Base-by-base conservation (phyloP, 176 grass and related monocot species). In the Urochloa ruziziensis region DNA sequence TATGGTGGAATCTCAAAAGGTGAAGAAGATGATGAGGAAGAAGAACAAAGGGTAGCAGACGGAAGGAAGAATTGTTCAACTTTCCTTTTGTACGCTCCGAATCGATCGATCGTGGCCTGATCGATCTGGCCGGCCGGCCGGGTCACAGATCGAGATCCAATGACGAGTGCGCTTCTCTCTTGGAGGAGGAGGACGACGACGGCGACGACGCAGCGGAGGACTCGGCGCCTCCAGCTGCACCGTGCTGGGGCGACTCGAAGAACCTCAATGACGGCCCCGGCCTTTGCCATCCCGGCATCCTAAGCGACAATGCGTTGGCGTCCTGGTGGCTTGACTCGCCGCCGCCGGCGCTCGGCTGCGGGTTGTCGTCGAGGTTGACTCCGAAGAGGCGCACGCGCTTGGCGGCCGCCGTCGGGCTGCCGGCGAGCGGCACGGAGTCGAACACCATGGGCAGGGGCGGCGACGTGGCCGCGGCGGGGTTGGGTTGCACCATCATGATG, bases 331-430 rank as follows among this genome's bases (percentile, higher is more conserved):
- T 86, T 59, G 86, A 79, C 68, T 83, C 62, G 70, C 67, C 19
- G 72, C 28, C 5, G 83, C 67, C 19, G 72, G 27, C 5, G 83
- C 85, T 78, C 4, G 27, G 87, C 5, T 95, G 80, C 0, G 89
- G 89, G 76, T 78, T 90, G 77, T 99, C 93, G 77, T 99, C 93
- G 77, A 99, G 89, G 84, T 99, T 91, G 62, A 99, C 97, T 60
- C 97, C 97, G 80, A 99, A 99, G 8, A 99, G 82, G 32, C 97
- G 83, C 71, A 99, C 80, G n/a, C 97, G 91, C 88, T 99, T 99
- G 1, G 88, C 57, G 15, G 89, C 70, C 1, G 91, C 72, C 23
- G 83, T 71, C 15, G 82, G 83, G 72, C 48, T 88, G 29, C 33
- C 82, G 42, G 56, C 74, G 67, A 96, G 62, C 23, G 97, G 93